Evolutionary conservation across 2,329 filamentous ascomycete genomes (phyloP).

Genomic region (Cladosporium sp.): DNA sequence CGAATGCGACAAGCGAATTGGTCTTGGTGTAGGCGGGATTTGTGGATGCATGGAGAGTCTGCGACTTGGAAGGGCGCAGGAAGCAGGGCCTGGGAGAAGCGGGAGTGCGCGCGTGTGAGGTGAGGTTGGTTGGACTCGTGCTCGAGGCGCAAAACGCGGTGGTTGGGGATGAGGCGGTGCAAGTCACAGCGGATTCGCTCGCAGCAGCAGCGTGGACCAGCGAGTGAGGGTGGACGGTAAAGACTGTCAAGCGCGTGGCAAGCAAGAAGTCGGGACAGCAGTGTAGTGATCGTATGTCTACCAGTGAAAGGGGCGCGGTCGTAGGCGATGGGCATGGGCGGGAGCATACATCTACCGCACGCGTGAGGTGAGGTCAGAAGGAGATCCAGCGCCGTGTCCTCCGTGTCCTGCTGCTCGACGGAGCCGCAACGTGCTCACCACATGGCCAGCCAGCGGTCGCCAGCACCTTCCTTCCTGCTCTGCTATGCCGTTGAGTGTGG

Average conservation of each 20-base stretch:
- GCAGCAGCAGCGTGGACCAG: not conserved
- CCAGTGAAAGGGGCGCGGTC: not conserved
- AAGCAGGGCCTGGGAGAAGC: not conserved
- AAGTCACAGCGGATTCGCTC: not conserved
- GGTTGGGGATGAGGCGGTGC: not conserved
- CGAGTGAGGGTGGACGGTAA: not conserved
- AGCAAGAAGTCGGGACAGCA: too few species aligned
- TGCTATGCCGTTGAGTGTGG: not conserved
- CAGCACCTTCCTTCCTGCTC: not conserved
- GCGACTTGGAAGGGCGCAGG: not conserved
- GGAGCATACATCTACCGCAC: too few species aligned
- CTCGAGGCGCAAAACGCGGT: not conserved
- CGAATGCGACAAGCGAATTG: not conserved
- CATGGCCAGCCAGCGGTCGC: not conserved
- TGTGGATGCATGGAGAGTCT: not conserved
- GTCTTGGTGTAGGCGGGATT: not conserved
- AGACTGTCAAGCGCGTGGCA: not conserved
- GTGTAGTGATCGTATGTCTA: not conserved
- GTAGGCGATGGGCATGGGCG: not conserved
- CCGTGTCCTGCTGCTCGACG: not conserved
- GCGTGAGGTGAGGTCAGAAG: slow-evolving; percentile 1
- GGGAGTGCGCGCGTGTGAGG: not conserved
- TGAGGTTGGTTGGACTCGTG: not conserved
- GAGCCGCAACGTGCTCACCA: not conserved
- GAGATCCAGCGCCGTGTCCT: not conserved